phyloP scores from a whole-genome alignment of 1,284 basidiomycete genomes.

The Golubevia sp. region DNA sequence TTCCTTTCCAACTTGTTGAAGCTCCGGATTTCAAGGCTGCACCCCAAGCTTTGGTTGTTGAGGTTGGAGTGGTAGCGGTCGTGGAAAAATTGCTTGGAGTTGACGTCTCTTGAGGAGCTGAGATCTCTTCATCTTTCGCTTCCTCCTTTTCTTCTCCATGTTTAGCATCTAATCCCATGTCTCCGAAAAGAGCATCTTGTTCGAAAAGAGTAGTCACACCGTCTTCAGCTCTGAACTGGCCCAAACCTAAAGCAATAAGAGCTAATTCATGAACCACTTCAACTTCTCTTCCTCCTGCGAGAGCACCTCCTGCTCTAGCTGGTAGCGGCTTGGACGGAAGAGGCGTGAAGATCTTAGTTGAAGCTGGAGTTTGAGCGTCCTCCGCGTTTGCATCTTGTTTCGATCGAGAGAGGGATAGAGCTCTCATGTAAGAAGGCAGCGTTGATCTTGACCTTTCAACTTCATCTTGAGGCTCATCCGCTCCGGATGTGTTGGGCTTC shows the following conservation, averaged over 20 bases:
- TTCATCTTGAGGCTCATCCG: conserved; percentile 26
- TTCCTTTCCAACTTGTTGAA: background rate
- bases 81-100: too few species aligned
- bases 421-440: conserved; percentile 13
- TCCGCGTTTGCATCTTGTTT: background rate
- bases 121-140: conserved; percentile 1
- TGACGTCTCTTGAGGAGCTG: conserved; percentile 2
- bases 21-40: background rate
- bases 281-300: conserved; percentile 4
- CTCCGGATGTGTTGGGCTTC: conserved; percentile 11
- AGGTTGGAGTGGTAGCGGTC: background rate
- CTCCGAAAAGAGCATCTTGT: conserved; percentile 39
- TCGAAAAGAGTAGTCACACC: conserved; percentile 40
- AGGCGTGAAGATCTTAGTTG: conserved; percentile 11
- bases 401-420: background rate
- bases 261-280: conserved; percentile 36
- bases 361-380: conserved; percentile 7
- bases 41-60: background rate
- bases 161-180: conserved; percentile 5
- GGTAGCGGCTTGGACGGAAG: conserved; percentile 2
- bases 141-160: background rate
- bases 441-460: conserved; percentile 11
- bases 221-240: conserved; percentile 42
- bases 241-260: conserved; percentile 41
- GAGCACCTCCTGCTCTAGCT: conserved; percentile 20